Evolutionary conservation across 345 rosid genomes (phyloP).

Genomic region (Cochlearia excelsa): DNA sequence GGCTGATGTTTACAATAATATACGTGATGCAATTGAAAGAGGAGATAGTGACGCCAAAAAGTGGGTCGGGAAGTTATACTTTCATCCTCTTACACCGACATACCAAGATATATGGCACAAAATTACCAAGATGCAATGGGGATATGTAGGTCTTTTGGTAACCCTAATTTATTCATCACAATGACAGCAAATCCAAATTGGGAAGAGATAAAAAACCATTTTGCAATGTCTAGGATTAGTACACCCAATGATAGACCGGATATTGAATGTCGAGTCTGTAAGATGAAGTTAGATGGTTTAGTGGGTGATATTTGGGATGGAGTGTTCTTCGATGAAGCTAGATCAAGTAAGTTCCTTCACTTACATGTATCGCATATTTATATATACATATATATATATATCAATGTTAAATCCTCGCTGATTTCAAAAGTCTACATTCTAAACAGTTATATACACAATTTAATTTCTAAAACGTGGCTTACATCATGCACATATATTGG

Average conservation of each 20-base stretch:
- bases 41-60: neutral
- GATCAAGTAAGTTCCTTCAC: neutral
- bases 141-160: neutral
- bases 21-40: neutral
- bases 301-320: neutral
- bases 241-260: slow-evolving; percentile 1
- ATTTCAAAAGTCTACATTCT: no score
- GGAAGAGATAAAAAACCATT: neutral
- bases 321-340: neutral
- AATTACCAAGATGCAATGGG: neutral
- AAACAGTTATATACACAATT: no score
- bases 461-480: no score
- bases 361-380: neutral
- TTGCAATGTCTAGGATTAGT: neutral
- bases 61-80: neutral
- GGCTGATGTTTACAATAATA: neutral
- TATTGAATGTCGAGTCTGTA: neutral
- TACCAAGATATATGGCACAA: neutral
- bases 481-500: no score
- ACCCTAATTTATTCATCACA: slow-evolving; percentile 9
- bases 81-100: neutral
- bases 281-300: neutral
- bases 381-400: no score
- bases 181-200: slow-evolving; percentile 4
- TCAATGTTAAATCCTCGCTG: no score